Evolutionary conservation across 2,329 filamentous ascomycete species (phyloP), one percentile per base, ranked within the genome.

Genomic region (Volutella citrinella): DNA sequence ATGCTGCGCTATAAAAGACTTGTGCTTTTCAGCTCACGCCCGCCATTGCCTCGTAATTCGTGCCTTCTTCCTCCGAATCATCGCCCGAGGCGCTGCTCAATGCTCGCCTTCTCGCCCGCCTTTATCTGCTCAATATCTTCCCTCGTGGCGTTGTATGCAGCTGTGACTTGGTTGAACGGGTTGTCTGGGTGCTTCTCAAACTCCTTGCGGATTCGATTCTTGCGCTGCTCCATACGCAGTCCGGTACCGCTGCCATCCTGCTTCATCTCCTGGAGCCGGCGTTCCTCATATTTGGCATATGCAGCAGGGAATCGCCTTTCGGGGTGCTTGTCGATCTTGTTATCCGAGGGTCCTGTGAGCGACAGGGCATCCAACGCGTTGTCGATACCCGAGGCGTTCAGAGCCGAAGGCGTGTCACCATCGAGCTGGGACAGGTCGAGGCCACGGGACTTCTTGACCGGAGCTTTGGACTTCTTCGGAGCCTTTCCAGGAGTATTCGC

Each of bases 141-240:
- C 63, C 78, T 84, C 15, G 74, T 77, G 34, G 87, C 78, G 63
- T 98, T 87, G 65, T 88, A 94, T 4, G 71, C 63, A 3, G 80
- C 86, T 32, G 70, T 78, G 12, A 83, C 81, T 67, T 95, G 87
- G 66, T 95, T 95, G 68, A 95, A 93, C 11, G 93, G 93, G 62
- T 98, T 98, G 52, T 97, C 91, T 3, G 87, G 83, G 55, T 85
- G 86, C 72, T 88, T 94, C 64, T 95, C 85, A 61, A 97, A 98
- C 68, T 97, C 93, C 72, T 95, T 94, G 43, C 78, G 67, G 48
- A 95, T 86, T 56, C 82, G 74, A 45, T 91, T 85, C 54, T 90
- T 82, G 64, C 86, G 84, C 75, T 96, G 90, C 51, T 94, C 79
- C 50, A 86, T 71, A 37, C 90, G 73, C 57, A 97, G 63, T 1